Base-by-base conservation (phyloP, 2,329 filamentous ascomycete genomes). In the Penicillium sumatraense region DNA sequence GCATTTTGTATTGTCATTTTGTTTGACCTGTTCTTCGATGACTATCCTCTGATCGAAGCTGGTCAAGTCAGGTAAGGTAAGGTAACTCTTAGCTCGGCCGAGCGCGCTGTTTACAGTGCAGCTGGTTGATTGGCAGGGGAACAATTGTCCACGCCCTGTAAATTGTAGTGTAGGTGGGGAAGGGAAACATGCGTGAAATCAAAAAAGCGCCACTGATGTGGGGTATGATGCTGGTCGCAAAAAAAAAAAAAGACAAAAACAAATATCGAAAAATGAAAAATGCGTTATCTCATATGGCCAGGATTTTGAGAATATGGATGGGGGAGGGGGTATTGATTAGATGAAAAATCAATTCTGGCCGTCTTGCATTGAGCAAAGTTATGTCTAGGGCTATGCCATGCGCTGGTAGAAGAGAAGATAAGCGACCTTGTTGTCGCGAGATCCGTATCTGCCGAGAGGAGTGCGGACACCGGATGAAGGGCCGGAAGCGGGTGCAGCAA, bases 401-500 rank as follows among this genome's bases (percentile, higher is more conserved):
- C 86, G 86, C 78, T 97, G 89, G 75, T 99, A 99, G 78, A 99
- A 96, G 69, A 99, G 78, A 63, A 99, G 86, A 76, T 99, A 99
- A 3, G 95, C 95, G 55, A 97, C 93, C 81, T 96, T 96, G 81
- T 93, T 96, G 74, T 98, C 93, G 75, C 91, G 91, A 70, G 90
- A 75, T 16, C 81, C 82, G 65, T 87, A 86, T 73, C 75, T 72
- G 53, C 75, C 75, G 42, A 76, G 85, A 81, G 71, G 79, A 59
- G 74, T 86, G 75, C 76, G 85, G 81, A 68, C 80, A 62, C 78
- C 85, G 82, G 77, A 80, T 75, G 75, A 78, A 77, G 68, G 80
- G 77, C 77, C 75, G 27, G 80, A 76, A 20, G 79, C 79, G 44
- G 75, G 76, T 38, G 79, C 75, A 21, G 79, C 75, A 21, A 79